Conservation (phyloP, 2,329 filamentous ascomycete species). For the Phyllosticta paracitricarpa region DNA sequence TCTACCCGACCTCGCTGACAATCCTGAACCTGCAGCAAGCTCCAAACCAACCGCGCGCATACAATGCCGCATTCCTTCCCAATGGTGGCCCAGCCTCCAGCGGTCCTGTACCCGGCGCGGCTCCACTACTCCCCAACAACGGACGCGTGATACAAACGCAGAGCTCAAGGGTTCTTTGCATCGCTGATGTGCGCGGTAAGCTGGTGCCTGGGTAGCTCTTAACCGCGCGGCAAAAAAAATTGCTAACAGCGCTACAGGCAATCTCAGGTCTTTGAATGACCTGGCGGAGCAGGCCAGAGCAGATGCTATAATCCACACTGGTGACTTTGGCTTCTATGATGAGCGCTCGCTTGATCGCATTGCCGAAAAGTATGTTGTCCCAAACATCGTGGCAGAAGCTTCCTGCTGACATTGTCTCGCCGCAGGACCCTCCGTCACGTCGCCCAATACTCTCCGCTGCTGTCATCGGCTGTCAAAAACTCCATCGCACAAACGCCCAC, state of each 20-base stretch:
- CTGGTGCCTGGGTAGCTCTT: background rate
- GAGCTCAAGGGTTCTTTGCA: slow-evolving; percentile 39
- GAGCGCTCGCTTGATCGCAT: slow-evolving; percentile 91
- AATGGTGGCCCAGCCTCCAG: slow-evolving; percentile 35
- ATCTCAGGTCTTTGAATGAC: slow-evolving; percentile 89
- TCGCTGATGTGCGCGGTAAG: slow-evolving; percentile 43
- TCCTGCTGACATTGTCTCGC: slow-evolving; percentile 4
- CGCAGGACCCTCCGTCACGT: slow-evolving; percentile 90
- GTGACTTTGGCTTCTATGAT: slow-evolving; percentile 99
- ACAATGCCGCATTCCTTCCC: slow-evolving; percentile 37
- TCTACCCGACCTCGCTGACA: background rate
- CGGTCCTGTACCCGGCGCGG: slow-evolving; percentile 33
- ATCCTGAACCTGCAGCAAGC: slow-evolving; percentile 30
- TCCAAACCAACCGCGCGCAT: slow-evolving; percentile 41
- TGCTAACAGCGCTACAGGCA: slow-evolving; percentile 49
- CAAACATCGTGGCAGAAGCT: slow-evolving; percentile 12
- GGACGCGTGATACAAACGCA: slow-evolving; percentile 42
- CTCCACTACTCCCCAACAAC: slow-evolving; percentile 42
- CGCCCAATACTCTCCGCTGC: slow-evolving; percentile 92
- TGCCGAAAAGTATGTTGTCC: slow-evolving; percentile 74
- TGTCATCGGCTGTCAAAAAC: slow-evolving; percentile 64
- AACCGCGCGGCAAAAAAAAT: background rate
- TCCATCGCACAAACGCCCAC: slow-evolving; percentile 59
- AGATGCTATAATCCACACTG: slow-evolving; percentile 96
- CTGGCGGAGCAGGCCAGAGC: slow-evolving; percentile 89